Conservation (phyloP, 768 basidiomycete genomes). For the Collybiopsis confluens region DNA sequence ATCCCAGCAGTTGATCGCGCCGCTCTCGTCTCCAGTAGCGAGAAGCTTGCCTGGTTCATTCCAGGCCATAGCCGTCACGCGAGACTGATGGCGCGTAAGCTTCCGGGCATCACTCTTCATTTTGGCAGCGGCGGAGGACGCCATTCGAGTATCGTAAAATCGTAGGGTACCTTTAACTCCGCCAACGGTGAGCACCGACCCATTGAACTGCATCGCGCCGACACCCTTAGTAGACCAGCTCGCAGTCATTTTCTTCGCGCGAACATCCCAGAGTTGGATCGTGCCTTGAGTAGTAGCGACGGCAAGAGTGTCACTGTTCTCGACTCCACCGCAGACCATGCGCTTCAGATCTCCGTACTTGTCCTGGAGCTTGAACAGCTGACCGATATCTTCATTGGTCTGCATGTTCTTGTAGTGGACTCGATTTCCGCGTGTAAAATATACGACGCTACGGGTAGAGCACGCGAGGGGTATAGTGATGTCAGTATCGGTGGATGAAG, state of each 20-base stretch:
- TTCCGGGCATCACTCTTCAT: conserved; percentile 62
- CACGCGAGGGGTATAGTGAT: conserved; percentile 29
- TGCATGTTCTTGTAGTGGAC: conserved; percentile 48
- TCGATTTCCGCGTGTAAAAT: conserved; percentile 51
- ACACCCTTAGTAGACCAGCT: conserved; percentile 58
- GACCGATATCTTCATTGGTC: conserved; percentile 37
- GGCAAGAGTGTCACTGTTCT: conserved; percentile 43
- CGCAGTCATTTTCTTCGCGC: conserved; percentile 47
- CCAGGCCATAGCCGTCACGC: conserved; percentile 67
- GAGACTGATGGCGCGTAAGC: conserved; percentile 62
- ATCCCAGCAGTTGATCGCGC: conserved; percentile 79
- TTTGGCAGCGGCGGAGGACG: conserved; percentile 19
- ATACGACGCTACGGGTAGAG: conserved; percentile 39
- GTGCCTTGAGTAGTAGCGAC: conserved; percentile 58
- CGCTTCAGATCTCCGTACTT: conserved; percentile 40
- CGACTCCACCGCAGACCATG: conserved; percentile 34
- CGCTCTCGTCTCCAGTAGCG: conserved; percentile 75
- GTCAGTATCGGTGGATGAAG: conserved; percentile 2
- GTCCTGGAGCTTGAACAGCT: conserved; percentile 47
- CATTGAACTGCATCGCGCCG: conserved; percentile 63
- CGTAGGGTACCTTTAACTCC: conserved; percentile 66
- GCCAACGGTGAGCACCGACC: conserved; percentile 61
- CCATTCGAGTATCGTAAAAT: conserved; percentile 67
- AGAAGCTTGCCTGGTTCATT: conserved; percentile 59
- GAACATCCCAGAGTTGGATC: conserved; percentile 72